A percentile compares a stretch with the other conserved stretches of the same genome.
These are phyloP conservation scores for Clonostachys rhizophaga DNA, from an alignment of 2,329 filamentous ascomycete species.

Conservation along the genomic window DNA sequence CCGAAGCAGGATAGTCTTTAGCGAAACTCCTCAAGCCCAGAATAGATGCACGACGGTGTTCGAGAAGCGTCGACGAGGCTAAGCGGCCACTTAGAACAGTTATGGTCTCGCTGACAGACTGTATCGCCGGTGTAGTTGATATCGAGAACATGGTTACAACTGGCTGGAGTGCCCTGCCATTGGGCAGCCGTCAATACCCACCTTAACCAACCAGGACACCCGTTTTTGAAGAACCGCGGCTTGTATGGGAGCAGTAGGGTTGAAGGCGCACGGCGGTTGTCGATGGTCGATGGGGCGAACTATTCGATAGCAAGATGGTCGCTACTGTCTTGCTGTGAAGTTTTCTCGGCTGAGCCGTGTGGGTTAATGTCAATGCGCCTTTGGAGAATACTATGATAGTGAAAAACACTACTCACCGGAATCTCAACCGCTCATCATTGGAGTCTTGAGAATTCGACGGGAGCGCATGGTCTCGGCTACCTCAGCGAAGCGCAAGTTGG, in stretches of 20 bases:
- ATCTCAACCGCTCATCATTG: no score
- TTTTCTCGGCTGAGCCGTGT: no score
- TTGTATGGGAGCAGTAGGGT: no score
- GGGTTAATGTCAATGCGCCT: no score
- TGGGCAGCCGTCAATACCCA: constrained; percentile 8
- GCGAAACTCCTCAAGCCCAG: constrained; percentile 91
- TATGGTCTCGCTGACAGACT: constrained; percentile 94
- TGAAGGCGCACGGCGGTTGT: no score
- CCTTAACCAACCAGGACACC: constrained; percentile 1
- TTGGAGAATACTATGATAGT: no score
- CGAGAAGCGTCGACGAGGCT: constrained; percentile 82
- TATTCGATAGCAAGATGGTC: no score
- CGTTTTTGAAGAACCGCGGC: no score
- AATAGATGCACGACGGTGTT: constrained; percentile 91
- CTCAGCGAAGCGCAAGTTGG: background rate
- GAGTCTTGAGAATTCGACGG: background rate
- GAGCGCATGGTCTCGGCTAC: background rate
- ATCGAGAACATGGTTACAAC: constrained; percentile 54
- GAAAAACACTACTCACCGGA: no score
- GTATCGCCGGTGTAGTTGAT: constrained; percentile 77
- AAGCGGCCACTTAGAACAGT: constrained; percentile 83
- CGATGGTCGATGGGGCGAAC: no score
- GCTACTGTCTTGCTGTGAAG: no score
- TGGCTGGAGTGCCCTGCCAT: constrained; percentile 17
- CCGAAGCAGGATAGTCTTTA: constrained; percentile 92